Percentiles rank a stretch among this genome's conserved stretches.
Evolutionary conservation across 1,284 basidiomycete genomes (phyloP).

Genomic region (Fomitopsis schrenkii): DNA sequence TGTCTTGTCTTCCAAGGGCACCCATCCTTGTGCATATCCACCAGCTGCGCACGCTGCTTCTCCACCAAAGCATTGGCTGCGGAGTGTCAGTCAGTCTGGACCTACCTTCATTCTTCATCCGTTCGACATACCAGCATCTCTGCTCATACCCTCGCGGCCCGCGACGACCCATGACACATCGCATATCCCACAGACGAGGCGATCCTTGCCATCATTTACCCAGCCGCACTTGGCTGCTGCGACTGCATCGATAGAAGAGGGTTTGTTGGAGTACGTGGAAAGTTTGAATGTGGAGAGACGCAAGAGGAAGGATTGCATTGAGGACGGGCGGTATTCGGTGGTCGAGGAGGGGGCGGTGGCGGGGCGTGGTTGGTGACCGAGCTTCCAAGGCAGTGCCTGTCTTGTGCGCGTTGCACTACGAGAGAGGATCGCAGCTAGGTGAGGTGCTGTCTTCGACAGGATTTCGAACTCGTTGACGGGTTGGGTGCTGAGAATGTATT

Average conservation of each 20-base stretch:
- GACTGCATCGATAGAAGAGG: conserved; percentile 65
- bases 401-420: conserved; percentile 58
- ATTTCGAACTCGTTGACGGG: conserved; percentile 22
- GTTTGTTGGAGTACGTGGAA: conserved; percentile 74
- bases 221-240: conserved; percentile 76
- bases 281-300: conserved; percentile 75
- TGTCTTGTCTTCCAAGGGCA: conserved; percentile 79
- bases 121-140: conserved; percentile 64
- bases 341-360: conserved; percentile 27
- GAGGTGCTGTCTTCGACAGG: conserved; percentile 55
- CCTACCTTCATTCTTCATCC: conserved; percentile 20
- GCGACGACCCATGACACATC: conserved; percentile 67
- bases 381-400: conserved; percentile 41
- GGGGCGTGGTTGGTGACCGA: conserved; percentile 18
- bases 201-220: conserved; percentile 73
- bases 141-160: conserved; percentile 58
- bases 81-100: conserved; percentile 17
- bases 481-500: conserved; percentile 16
- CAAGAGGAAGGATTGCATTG: conserved; percentile 61
- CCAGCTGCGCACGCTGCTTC: conserved; percentile 60
- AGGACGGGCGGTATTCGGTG: conserved; percentile 74
- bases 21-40: conserved; percentile 69
- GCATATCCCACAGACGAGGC: conserved; percentile 69
- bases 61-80: conserved; percentile 64
- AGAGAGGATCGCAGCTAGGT: conserved; percentile 61